Conservation (phyloP, 1,284 basidiomycete species). For the Trichosporon asahii region DNA sequence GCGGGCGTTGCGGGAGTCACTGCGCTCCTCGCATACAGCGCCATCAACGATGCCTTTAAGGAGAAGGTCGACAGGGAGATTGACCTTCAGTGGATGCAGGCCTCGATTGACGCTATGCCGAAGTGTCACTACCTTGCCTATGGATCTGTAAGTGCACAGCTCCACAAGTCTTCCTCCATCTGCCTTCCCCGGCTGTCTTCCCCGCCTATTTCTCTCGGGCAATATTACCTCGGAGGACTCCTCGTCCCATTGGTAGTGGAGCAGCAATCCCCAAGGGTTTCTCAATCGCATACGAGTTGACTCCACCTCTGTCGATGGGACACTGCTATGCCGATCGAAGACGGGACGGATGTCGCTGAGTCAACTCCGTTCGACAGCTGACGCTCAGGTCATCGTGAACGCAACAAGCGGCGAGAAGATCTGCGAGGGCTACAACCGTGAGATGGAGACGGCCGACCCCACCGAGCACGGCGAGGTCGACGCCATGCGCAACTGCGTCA, state of each 20-base stretch:
- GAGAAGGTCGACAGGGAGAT: not conserved
- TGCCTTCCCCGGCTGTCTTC: not conserved
- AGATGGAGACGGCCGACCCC: slow-evolving; percentile 9
- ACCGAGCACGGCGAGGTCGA: slow-evolving; percentile 13
- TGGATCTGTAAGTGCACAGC: not conserved
- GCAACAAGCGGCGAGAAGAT: slow-evolving; percentile 2
- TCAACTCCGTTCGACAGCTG: not conserved
- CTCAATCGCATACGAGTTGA: too few species aligned
- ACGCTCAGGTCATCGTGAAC: slow-evolving; percentile 11
- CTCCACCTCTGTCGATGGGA: too few species aligned
- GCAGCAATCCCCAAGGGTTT: too few species aligned
- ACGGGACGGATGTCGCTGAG: too few species aligned
- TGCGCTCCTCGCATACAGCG: not conserved
- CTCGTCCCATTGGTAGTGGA: too few species aligned
- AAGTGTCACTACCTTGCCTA: slow-evolving; percentile 14
- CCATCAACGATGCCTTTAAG: not conserved
- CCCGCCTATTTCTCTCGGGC: not conserved
- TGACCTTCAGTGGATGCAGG: slow-evolving; percentile 20
- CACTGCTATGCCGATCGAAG: too few species aligned
- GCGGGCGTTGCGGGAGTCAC: not conserved
- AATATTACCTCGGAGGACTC: too few species aligned
- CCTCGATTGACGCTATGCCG: slow-evolving; percentile 20
- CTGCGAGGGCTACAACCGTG: slow-evolving; percentile 11
- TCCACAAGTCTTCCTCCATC: too few species aligned
- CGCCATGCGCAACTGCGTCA: slow-evolving; percentile 8